A percentile compares a stretch with the other conserved stretches of the same genome.
Conservation (phyloP, 768 basidiomycete species). For the Gautieria morchelliformis region DNA sequence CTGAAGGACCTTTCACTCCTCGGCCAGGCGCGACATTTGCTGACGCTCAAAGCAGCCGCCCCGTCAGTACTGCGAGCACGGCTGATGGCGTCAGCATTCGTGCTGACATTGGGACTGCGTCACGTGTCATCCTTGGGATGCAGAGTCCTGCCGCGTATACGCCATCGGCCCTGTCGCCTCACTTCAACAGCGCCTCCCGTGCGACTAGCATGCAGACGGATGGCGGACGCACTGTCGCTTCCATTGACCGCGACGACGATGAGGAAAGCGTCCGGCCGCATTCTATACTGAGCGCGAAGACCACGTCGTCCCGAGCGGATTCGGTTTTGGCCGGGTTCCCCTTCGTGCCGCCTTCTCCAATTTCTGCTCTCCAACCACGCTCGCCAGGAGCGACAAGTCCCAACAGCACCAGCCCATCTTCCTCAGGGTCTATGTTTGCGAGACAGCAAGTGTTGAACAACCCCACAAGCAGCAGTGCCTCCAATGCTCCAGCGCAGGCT, state of each 20-base stretch:
- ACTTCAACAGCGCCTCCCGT: neutral
- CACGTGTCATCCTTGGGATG: constrained; percentile 57
- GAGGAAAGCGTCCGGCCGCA: constrained; percentile 18
- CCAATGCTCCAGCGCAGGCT: constrained; percentile 10
- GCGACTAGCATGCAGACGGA: constrained; percentile 39
- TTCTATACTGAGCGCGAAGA: constrained; percentile 6
- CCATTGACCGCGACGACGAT: constrained; percentile 18
- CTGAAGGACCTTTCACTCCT: constrained; percentile 9
- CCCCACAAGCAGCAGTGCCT: neutral
- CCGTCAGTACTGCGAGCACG: constrained; percentile 16
- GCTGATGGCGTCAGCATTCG: constrained; percentile 15
- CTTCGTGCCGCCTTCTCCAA: constrained; percentile 83
- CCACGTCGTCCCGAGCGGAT: constrained; percentile 61
- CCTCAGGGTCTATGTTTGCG: neutral
- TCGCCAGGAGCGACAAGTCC: constrained; percentile 26
- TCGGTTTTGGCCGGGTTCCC: constrained; percentile 83
- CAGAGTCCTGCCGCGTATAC: constrained; percentile 4
- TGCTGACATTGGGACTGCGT: constrained; percentile 53
- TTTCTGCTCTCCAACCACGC: constrained; percentile 68
- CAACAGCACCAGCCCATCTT: neutral
- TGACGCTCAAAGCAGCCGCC: constrained; percentile 45
- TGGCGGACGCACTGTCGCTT: constrained; percentile 51
- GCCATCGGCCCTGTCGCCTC: neutral
- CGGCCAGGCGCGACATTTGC: constrained; percentile 47
- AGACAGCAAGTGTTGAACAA: constrained; percentile 7